These are phyloP conservation scores for Pseudozyma pruni DNA, from an alignment of 1,284 basidiomycete genomes.

Conservation along the genomic window DNA sequence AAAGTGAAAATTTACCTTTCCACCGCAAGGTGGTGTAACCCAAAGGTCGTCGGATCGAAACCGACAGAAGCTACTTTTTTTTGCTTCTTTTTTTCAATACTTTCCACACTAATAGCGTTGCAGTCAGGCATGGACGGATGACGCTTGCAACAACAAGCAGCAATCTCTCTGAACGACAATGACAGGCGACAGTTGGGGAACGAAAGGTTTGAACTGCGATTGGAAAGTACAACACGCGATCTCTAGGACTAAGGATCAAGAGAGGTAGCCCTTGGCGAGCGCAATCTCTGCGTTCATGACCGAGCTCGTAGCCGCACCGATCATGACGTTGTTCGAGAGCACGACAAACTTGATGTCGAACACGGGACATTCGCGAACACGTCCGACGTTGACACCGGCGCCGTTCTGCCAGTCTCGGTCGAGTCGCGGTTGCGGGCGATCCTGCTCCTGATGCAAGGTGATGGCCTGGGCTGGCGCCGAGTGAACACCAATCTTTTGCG, in stretches of 20 bases:
- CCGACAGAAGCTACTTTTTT: conserved; percentile 53
- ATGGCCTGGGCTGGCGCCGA: conserved; percentile 88
- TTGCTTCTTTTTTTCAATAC: background rate
- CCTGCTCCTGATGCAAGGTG: conserved; percentile 88
- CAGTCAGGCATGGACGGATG: too few species aligned
- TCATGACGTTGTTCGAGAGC: conserved; percentile 91
- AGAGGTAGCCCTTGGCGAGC: conserved; percentile 77
- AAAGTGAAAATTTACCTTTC: conserved; percentile 32
- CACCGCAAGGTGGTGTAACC: conserved; percentile 36
- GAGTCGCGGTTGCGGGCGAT: conserved; percentile 92
- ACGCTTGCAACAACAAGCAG: too few species aligned
- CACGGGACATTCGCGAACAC: conserved; percentile 88
- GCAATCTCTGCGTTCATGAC: conserved; percentile 98
- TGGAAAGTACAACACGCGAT: too few species aligned
- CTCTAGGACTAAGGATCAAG: background rate
- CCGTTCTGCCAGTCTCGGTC: conserved; percentile 92
- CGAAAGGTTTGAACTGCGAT: too few species aligned
- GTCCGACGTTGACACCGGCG: conserved; percentile 89
- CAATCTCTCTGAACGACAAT: too few species aligned
- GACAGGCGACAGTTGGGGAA: too few species aligned
- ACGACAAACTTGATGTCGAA: conserved; percentile 87
- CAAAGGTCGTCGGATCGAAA: conserved; percentile 59
- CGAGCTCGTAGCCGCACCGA: conserved; percentile 95
- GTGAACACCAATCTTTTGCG: conserved; percentile 82
- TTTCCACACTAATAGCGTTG: too few species aligned